Base-by-base conservation (phyloP, 345 rosid genomes). In the Sapria himalayana region DNA sequence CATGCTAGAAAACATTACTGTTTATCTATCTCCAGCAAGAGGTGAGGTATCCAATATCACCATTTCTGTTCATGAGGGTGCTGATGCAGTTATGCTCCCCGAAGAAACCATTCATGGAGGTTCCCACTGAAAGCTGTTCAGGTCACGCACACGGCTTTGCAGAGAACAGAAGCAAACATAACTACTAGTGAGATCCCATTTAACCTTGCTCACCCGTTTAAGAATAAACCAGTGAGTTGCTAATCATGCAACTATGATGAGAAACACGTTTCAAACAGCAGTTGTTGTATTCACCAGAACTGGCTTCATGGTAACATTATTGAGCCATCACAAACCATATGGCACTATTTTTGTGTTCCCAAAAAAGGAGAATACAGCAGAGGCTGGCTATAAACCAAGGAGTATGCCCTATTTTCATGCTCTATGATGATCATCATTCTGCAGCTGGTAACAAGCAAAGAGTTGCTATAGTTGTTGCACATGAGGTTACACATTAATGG, bases 41-140 rank as follows among this genome's bases (percentile, higher is more conserved):
- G 95, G 94, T 7, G 98, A 89, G 76, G 98, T 89, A 25, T 82
- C 98, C 21, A 95, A 89, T 61, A 89, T 89, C 58, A 95, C 93
- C 34, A 89, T 89, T 12, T 94, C 95, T 42, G 98, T 89, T 49
- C 71, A 93, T 35, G 98, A 89, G 70, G 95, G 95, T 57, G 85
- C 95, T 45, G 95, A 89, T 61, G 91, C 91, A 4, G 75, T 89
- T 10, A 89, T 89, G 98, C 98, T 89, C 62, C 82, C 98, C 22
- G 98, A 93, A 55, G 98, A 89, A 70, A 89, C 95, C 56, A 93
- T 95, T 56, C 93, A 89, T 32, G 95, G 95, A 44, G 93, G 50
- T 85, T 80, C 61, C 93, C 96, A 7, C 33, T 85, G 80, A 85
- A 85, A 58, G 96, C 96, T 43, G 93, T 73, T 57, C 81, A 82